Evolutionary conservation across 2,329 filamentous ascomycete genomes (phyloP), one percentile per base, ranked within the genome.

Genomic region (Cercospora zeae-maydis): DNA sequence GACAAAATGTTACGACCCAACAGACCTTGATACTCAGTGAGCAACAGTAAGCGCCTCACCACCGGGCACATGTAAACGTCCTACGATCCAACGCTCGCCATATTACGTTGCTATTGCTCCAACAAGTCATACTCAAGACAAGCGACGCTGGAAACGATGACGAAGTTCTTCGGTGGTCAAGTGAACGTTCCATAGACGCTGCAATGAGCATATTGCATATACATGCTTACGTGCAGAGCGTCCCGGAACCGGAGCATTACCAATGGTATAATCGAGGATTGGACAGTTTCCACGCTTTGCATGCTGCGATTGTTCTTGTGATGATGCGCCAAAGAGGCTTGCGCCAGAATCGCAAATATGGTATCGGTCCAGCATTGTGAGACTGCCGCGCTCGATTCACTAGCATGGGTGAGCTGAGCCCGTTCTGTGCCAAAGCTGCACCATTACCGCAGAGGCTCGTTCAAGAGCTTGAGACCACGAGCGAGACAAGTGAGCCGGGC

Each of bases 21-120:
- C 56, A 59, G 39, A 16, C 39, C 1, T 11, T 59, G 14, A 59
- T 59, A 10, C 39, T 59, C n/a, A 51, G 24, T 5, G 34, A 30
- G 11, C 19, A 37, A 39, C 31, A 36, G 27, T 7, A 37, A 56
- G 14, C 53, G 16, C 39, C 45, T 8, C 45, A 34, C 3, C 37
- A 59, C n/a, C n/a, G 31, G 14, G 56, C 56, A 21, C 56, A 59
- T 24, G 14, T 59, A 24, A 59, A 59, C 30, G 19, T 59, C n/a
- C 30, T 59, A 10, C 34, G 42, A 21, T 37, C 21, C 27, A 51
- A 59, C 56, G 24, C 39, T 30, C 14, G 21, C 4, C 56, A 59
- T 16, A 30, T 59, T 10, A 49, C 33, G n/a, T 31, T 59, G 11
- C 16, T 59, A 8, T 30, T 59, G 31, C 56, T 51, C 8, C 56